A percentile compares a stretch with the other conserved stretches of the same genome.
Evolutionary conservation across 2,329 filamentous ascomycete genomes (phyloP).

Genomic region (Cladophialophora immunda): DNA sequence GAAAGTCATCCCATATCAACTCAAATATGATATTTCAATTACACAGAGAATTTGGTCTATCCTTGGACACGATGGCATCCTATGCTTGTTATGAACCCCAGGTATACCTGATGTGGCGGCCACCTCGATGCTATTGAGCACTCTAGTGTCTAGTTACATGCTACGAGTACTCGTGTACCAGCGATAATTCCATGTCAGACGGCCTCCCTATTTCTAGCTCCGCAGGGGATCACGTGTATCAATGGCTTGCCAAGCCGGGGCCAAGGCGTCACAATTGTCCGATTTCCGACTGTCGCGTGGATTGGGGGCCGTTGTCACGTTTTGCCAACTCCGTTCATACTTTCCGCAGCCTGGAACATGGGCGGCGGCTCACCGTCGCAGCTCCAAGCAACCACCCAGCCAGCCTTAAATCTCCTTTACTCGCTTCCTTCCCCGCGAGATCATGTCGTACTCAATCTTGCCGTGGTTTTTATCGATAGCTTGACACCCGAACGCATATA

Average conservation of each 20-base stretch:
- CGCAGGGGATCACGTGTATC: neutral
- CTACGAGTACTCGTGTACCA: no score
- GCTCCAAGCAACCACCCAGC: neutral
- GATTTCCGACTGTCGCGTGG: neutral
- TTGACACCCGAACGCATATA: neutral
- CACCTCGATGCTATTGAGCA: no score
- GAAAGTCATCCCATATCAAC: no score
- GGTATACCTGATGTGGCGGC: no score
- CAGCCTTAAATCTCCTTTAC: conserved; percentile 16
- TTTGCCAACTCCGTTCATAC: neutral
- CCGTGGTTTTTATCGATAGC: conserved; percentile 1
- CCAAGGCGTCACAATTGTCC: neutral
- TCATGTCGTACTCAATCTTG: conserved; percentile 1
- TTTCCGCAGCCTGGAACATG: neutral
- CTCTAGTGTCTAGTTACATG: no score
- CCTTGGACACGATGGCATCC: no score
- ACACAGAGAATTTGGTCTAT: no score
- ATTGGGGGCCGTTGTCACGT: neutral
- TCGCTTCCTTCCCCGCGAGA: neutral
- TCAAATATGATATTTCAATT: no score
- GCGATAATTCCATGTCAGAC: no score
- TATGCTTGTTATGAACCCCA: no score
- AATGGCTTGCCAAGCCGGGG: neutral
- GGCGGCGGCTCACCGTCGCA: neutral
- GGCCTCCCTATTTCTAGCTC: no score